Evolutionary conservation across 2,329 filamentous ascomycete species (phyloP).

Genomic region (Cladorrhinum sp.): DNA sequence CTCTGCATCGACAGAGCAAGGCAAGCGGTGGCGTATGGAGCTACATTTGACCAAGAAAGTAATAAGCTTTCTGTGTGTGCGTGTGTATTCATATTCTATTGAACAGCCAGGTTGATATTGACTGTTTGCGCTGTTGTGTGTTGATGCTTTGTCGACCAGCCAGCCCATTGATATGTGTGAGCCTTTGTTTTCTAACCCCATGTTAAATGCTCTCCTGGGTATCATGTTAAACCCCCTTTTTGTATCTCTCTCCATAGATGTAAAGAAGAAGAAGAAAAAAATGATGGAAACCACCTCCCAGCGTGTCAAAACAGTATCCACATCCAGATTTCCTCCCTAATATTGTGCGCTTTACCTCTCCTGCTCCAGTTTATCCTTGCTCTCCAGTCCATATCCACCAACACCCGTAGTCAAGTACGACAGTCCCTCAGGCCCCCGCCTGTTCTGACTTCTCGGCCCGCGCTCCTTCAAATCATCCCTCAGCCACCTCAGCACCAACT

Average conservation of each 20-base stretch:
- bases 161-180: neutral
- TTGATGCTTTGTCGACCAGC: neutral
- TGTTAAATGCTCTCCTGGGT: conserved; percentile 32
- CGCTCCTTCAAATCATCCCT: conserved; percentile 73
- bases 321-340: neutral
- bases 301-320: too few species aligned
- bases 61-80: too few species aligned
- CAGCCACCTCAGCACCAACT: conserved; percentile 86
- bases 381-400: conserved; percentile 58
- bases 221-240: conserved; percentile 26
- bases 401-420: conserved; percentile 55
- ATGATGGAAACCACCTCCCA: too few species aligned
- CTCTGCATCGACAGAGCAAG: too few species aligned
- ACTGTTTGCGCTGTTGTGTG: neutral
- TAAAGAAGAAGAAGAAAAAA: too few species aligned
- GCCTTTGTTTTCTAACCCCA: conserved; percentile 18
- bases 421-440: conserved; percentile 59
- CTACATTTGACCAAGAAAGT: too few species aligned
- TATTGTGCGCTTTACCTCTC: neutral
- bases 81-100: too few species aligned
- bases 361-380: conserved; percentile 30
- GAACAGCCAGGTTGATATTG: neutral
- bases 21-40: too few species aligned
- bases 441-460: conserved; percentile 66
- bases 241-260: neutral